Conservation (phyloP, 495 filamentous ascomycete species). For the Entonaema liquescens region DNA sequence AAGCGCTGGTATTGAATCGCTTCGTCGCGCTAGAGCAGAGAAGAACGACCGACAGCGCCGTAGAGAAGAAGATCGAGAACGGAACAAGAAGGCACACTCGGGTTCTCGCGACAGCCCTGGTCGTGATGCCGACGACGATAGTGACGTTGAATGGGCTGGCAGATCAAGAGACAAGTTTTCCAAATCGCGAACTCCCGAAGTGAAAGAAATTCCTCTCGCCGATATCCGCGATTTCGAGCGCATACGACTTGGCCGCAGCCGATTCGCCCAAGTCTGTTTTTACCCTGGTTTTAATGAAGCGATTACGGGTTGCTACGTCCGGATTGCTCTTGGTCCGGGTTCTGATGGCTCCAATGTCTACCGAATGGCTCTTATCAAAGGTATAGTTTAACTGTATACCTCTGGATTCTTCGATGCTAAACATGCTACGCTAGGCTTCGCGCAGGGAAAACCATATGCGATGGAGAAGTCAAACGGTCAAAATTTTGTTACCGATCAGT, state of each 20-base stretch:
- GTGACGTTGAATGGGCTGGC: conserved; percentile 77
- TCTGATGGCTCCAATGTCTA: conserved; percentile 75
- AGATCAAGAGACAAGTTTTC: conserved; percentile 51
- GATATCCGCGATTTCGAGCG: conserved; percentile 83
- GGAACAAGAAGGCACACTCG: conserved; percentile 60
- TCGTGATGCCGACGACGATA: conserved; percentile 76
- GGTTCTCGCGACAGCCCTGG: conserved; percentile 54
- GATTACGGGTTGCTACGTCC: conserved; percentile 79
- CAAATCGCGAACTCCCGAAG: conserved; percentile 57
- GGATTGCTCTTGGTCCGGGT: conserved; percentile 80
- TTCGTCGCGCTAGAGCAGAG: conserved; percentile 86
- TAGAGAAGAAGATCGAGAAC: conserved; percentile 71
- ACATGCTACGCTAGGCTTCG: conserved; percentile 66
- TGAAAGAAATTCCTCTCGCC: conserved; percentile 62
- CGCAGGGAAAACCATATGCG: conserved; percentile 78
- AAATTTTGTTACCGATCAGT: conserved; percentile 76
- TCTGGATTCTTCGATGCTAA: conserved; percentile 46
- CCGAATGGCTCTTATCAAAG: conserved; percentile 85
- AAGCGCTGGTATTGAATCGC: conserved; percentile 77
- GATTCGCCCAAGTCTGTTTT: conserved; percentile 88
- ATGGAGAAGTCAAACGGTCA: conserved; percentile 75
- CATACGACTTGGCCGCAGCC: conserved; percentile 78
- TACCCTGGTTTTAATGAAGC: conserved; percentile 86
- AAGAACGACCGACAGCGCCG: conserved; percentile 80
- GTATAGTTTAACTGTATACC: conserved; percentile 51